These are phyloP conservation scores for Euptelea pleiosperma DNA, from an alignment of 164 flowering plant genomes.

Conservation along the genomic window DNA sequence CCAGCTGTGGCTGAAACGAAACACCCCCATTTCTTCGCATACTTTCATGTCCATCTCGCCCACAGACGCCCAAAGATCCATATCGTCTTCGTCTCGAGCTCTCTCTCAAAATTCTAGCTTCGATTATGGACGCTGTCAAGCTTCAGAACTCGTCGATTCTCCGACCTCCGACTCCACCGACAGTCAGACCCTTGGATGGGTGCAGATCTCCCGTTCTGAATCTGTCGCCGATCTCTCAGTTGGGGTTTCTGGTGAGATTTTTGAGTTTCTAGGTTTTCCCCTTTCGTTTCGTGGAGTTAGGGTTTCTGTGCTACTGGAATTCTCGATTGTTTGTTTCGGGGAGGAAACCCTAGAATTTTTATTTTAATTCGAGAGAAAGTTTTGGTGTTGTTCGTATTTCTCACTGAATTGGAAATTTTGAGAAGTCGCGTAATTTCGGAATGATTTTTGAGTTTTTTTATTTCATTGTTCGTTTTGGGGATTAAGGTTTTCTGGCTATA, in stretches of 20 bases:
- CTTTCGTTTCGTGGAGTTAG: background rate
- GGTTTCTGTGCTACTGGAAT: background rate
- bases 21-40: slow-evolving; percentile 11
- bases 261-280: background rate
- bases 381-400: background rate
- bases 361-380: background rate
- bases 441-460: background rate
- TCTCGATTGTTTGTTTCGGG: background rate
- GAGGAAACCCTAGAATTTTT: background rate
- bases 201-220: slow-evolving; percentile 20
- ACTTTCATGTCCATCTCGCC: slow-evolving; percentile 99
- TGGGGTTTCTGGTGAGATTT: slow-evolving; percentile 14
- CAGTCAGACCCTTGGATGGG: slow-evolving; percentile 15
- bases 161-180: background rate
- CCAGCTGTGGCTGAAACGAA: slow-evolving; percentile 19
- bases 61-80: slow-evolving; percentile 37
- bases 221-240: slow-evolving; percentile 9
- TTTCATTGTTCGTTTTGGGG: background rate
- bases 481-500: background rate
- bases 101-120: slow-evolving; percentile 46
- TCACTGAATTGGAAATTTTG: background rate
- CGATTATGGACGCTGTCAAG: slow-evolving; percentile 46
- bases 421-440: background rate
- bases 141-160: slow-evolving; percentile 10
- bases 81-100: slow-evolving; percentile 31